Percentiles rank a stretch among this genome's conserved stretches.
Evolutionary conservation across 2,329 filamentous ascomycete genomes (phyloP).

Genomic region (Parastagonospora avenae): DNA sequence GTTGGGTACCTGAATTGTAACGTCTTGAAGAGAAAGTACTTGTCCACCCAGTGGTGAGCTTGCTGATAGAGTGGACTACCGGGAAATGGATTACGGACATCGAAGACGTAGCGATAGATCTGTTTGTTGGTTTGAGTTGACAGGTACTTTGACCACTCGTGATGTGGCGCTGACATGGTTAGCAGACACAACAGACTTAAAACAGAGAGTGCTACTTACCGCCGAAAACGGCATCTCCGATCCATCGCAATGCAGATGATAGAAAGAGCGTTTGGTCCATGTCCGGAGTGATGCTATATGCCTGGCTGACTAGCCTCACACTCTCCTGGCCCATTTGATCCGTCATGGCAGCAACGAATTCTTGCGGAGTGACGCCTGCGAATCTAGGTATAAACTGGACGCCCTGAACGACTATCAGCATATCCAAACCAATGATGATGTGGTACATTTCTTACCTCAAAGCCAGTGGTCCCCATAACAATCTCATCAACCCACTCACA

Average conservation of each 20-base stretch:
- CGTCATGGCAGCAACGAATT: slow-evolving; percentile 29
- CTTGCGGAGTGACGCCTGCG: slow-evolving; percentile 9
- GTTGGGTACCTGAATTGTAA: slow-evolving; percentile 23
- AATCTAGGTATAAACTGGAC: background rate
- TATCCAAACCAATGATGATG: background rate
- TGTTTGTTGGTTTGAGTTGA: slow-evolving; percentile 15
- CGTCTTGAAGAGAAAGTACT: slow-evolving; percentile 33
- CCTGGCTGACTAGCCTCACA: slow-evolving; percentile 23
- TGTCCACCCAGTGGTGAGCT: slow-evolving; percentile 37
- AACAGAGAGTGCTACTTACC: slow-evolving; percentile 16
- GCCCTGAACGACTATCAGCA: background rate
- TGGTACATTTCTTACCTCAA: background rate
- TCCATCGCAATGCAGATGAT: slow-evolving; percentile 46
- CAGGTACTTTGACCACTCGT: slow-evolving; percentile 15
- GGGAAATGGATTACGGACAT: slow-evolving; percentile 34
- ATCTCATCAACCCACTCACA: slow-evolving; percentile 51
- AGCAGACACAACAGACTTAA: background rate
- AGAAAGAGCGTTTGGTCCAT: slow-evolving; percentile 47
- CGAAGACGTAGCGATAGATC: slow-evolving; percentile 34
- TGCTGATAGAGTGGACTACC: slow-evolving; percentile 16
- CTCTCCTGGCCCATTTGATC: slow-evolving; percentile 16
- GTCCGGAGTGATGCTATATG: slow-evolving; percentile 45
- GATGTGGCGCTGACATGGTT: slow-evolving; percentile 17
- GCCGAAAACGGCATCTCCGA: slow-evolving; percentile 53
- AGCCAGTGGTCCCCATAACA: slow-evolving; percentile 44